Base-by-base conservation (phyloP, 116 monocot genomes). In the Phalaenopsis hybrid region DNA sequence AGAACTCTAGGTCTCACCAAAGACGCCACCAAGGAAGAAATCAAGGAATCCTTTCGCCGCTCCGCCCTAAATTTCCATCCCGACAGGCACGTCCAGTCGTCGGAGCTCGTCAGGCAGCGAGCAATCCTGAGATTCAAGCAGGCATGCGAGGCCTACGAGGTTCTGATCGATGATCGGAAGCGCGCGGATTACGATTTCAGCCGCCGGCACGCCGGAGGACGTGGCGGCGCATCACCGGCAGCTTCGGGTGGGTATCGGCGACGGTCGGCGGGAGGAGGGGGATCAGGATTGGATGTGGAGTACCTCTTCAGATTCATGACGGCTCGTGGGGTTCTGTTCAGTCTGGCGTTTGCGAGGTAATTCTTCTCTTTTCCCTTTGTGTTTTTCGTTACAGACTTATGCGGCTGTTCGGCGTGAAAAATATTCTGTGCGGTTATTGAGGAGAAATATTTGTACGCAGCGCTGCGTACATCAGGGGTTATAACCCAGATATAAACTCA, bases 51-150 rank as follows among this genome's bases (percentile, higher is more conserved):
- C 21, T 97, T 91, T 84, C 85, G 97, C 17, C 79, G 83, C 28
- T 90, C 87, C 69, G 97, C 97, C 52, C 89, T 97, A 76, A 77
- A 90, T 33, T 93, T 90, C 88, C 95, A 98, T 89, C 97, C 97
- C 2, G 97, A 98, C 59, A 81, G 87, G 31, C 97, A 98, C 88
- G 80, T 81, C 65, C 85, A 87, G 16, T 93, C 97, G 41, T 72
- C 93, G 28, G 34, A 80, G 4, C 77, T 57, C 16, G 84, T 83
- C 77, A 75, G 83, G 43, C 85, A 91, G 28, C 81, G 59, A 41
- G 93, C 97, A 13, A 49, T 85, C 16, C 76, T 81, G 10, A 83
- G 81, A 17, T 98, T 98, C 86, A 85, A 82, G 81, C 91, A 82
- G 80, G 91, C 85, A 0, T 93, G 91, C 20, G 95, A 94, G 84